Conservation (phyloP, 2,329 filamentous ascomycete species). For the Colletotrichum lupini region DNA sequence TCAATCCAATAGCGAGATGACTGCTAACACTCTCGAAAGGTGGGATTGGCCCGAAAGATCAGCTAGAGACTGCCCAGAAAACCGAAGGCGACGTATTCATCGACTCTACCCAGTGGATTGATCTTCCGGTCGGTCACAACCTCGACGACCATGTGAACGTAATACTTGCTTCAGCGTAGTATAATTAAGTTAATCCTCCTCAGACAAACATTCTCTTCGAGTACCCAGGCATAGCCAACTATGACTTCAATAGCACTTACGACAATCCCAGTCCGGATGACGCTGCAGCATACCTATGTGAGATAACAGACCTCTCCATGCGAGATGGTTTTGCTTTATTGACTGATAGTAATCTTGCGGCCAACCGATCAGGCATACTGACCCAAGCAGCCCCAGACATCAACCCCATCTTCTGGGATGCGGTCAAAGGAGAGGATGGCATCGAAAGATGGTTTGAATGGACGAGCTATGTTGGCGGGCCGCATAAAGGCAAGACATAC, state of each 20-base stretch:
- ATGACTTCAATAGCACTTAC: background rate
- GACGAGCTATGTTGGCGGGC: background rate
- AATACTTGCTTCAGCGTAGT: background rate
- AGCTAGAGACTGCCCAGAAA: background rate
- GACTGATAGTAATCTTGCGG: background rate
- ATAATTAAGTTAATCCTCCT: no score
- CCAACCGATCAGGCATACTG: background rate
- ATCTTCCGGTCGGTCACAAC: background rate
- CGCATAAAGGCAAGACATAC: background rate
- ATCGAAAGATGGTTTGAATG: background rate
- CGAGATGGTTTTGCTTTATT: background rate
- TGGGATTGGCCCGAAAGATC: background rate
- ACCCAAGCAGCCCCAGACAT: constrained; percentile 1
- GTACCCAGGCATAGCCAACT: background rate
- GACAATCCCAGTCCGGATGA: background rate
- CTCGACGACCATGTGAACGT: background rate
- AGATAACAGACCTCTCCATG: background rate
- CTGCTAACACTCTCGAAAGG: background rate
- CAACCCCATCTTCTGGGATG: background rate
- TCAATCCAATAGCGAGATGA: background rate
- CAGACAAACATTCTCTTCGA: background rate
- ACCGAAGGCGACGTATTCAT: background rate
- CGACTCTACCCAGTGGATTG: background rate
- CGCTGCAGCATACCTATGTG: background rate
- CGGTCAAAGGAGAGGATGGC: background rate